Conservation (phyloP, 306 rosid species). For the Rosa lucieae region DNA sequence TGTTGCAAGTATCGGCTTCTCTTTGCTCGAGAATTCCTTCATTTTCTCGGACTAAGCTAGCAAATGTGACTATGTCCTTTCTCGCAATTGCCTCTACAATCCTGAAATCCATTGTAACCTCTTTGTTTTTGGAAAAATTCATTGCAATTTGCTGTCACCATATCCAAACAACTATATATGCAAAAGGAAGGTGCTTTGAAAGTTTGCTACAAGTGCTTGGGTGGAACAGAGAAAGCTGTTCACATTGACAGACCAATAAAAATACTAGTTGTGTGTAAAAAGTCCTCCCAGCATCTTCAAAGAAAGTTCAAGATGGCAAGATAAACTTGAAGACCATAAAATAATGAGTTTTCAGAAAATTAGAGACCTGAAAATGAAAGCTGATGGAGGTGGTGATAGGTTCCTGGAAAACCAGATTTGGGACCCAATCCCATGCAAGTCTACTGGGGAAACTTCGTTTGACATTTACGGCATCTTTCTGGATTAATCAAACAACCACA, state of each 20-base stretch:
- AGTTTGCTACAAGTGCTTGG: not conserved
- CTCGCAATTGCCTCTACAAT: conserved; percentile 42
- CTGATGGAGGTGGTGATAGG: not conserved
- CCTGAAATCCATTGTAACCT: conserved; percentile 42
- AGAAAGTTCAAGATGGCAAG: not conserved
- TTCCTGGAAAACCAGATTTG: not conserved
- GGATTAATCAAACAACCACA: not conserved
- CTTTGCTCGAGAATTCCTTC: conserved; percentile 44
- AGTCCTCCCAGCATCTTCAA: conserved; percentile 5
- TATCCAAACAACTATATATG: not conserved
- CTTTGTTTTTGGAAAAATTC: not conserved
- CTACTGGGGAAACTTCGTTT: not conserved
- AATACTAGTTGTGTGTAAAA: not conserved
- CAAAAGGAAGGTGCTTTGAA: conserved; percentile 2
- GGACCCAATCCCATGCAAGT: not conserved
- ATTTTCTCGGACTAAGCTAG: conserved; percentile 36
- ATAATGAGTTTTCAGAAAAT: not conserved
- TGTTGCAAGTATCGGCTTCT: conserved; percentile 43
- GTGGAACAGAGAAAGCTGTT: not conserved
- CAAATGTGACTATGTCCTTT: conserved; percentile 35
- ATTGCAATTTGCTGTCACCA: not conserved
- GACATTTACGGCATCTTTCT: not conserved
- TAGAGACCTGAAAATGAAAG: not conserved
- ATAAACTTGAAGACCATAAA: not conserved
- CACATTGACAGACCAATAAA: not conserved